Evolutionary conservation across 2,329 filamentous ascomycete species (phyloP), one percentile per base, ranked within the genome.

Genomic region (Stachybotrys elegans): DNA sequence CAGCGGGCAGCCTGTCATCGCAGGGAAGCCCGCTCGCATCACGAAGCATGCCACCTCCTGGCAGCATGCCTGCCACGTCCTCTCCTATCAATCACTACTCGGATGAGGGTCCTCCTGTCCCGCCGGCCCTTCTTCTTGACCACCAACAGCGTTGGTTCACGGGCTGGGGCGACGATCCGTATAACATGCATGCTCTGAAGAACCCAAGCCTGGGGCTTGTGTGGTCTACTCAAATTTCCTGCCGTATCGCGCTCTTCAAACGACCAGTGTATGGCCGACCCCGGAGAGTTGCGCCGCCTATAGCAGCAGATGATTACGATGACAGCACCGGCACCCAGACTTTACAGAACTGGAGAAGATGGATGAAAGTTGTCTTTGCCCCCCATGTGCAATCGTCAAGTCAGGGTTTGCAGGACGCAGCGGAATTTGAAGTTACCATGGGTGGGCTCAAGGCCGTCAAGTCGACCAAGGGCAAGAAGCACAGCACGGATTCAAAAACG

Each of bases 121-220:
- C 68, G 0, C 65, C 75, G 12, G 79, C 83, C 1, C 72, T 96
- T 29, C 77, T 80, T 23, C 78, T 96, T 8, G 84, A 94, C 55
- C 87, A 96, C 64, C 92, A 97, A 65, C 89, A 96, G 62, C 79
- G 87, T 35, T 96, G 91, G 80, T 95, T 96, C 67, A 94, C 91
- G 4, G 91, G 93, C 50, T 96, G 93, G 92, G 90, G 92, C 19
- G 88, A 95, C 61, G 74, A 82, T 44, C 69, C 75, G 14, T 56
- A 65, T 21, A 62, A 68, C 17, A 57, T 66, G 12, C 62, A 69
- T 40, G 56, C 65, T 8, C 67, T 85, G 44, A 97, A 96, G 67
- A 95, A 88, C 0, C 92, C 92, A 0, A 87, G 87, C 6, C 68
- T 97, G 20, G 92, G 92, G 1, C 74, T 95, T 7, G 85, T 94